Base-by-base conservation (phyloP, 345 rosid genomes). In the Diplotaxis tenuifolia region DNA sequence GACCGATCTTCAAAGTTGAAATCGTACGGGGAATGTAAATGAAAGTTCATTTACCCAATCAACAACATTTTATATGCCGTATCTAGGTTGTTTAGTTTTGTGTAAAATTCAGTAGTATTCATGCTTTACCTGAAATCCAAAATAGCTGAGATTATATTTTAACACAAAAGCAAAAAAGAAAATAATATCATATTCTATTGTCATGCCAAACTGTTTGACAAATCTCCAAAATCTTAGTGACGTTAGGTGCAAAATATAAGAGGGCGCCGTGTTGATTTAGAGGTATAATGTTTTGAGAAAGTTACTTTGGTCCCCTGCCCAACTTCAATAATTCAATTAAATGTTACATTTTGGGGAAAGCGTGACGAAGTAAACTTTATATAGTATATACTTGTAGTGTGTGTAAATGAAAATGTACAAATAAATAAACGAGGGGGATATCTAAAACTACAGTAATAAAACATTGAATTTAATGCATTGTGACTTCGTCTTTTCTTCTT, bases 331-430 rank as follows among this genome's bases (percentile, higher is more conserved):
- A 69, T 40, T 63, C 71, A 76, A 76, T 70, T 76, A 18, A 69
- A 54, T 54, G 70, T 76, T 62, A 52, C 23, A 53, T 63, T 75
- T 76, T 63, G 75, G 79, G 75, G 75, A 70, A 69, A 55, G 66
- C 65, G 66, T 70, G 75, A 45, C 9, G 75, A 56, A 76, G 71
- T 76, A 70, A 62, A 75, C 50, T 53, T 42, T 16, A 2, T 19
- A 53, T 68, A 75, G 32, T 22, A 62, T 22, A 62, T 42, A 42
- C 16, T 42, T 52, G 62, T 45, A 57, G 42, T 66, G 50, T 18
- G 12, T 62, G 49, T 54, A 68, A 45, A 45, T 40, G 57, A 73
- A 74, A 61, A 25, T 25, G 25, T 54, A 27, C 12, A 40, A 28
- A n/a, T 20, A 14, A 62, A 22, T 3, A 19, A 53, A 7, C 9